These are phyloP conservation scores for Backusella circina DNA, from an alignment of 192 early-diverging fungal genomes.

Conservation along the genomic window DNA sequence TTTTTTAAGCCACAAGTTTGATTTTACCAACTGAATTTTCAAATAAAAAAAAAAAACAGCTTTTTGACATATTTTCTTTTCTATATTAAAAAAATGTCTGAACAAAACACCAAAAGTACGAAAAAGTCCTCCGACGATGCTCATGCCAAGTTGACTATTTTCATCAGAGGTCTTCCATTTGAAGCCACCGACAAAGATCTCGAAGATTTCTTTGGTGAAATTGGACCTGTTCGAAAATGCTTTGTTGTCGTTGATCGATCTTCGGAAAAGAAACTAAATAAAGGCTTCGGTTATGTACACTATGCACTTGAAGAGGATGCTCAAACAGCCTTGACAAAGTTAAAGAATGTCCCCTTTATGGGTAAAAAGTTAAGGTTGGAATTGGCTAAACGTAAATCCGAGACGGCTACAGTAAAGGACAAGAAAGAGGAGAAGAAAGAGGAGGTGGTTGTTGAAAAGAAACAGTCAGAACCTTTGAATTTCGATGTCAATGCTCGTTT, in stretches of 20 bases:
- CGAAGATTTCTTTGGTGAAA: conserved; percentile 82
- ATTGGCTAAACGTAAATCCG: conserved; percentile 62
- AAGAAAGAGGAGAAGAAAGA: background rate
- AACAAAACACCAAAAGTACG: background rate
- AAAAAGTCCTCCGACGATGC: background rate
- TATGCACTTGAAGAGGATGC: conserved; percentile 82
- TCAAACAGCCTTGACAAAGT: conserved; percentile 67
- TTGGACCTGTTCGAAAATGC: conserved; percentile 86
- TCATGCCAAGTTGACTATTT: conserved; percentile 65
- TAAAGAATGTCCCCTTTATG: conserved; percentile 73
- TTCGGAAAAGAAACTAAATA: conserved; percentile 54
- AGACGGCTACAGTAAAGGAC: background rate
- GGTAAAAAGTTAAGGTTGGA: conserved; percentile 72
- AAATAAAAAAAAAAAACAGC: background rate
- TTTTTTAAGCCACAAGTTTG: background rate
- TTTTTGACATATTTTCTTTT: background rate
- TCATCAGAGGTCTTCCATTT: conserved; percentile 85
- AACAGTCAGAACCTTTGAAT: background rate
- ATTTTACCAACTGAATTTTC: background rate
- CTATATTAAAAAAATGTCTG: background rate
- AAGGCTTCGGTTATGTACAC: conserved; percentile 92
- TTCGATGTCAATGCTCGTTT: conserved; percentile 49
- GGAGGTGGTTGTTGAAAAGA: background rate
- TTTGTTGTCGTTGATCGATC: conserved; percentile 79
- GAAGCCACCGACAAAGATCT: conserved; percentile 79